Evolutionary conservation across 805 yeast genomes (phyloP), one percentile per base, ranked within the genome.

Genomic region (Jamesozyma rosinii): DNA sequence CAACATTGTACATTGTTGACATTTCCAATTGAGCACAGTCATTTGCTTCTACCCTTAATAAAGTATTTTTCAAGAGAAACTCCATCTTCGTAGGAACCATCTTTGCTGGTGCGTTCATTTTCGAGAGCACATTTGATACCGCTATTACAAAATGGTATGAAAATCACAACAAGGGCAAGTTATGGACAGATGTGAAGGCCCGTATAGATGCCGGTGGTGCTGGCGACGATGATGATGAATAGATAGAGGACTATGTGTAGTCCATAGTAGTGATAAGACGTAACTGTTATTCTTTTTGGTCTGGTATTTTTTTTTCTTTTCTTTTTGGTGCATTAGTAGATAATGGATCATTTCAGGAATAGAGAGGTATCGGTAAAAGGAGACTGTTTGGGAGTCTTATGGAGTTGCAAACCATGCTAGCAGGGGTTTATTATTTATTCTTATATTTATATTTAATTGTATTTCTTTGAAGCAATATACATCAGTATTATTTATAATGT

Each of bases 31-130:
- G 19, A 9, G 17, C 21, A 13, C 18, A 44, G 69, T 55, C 70
- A 46, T 55, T 65, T 53, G 61, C 82, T 36, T 63, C 76, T 37
- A 24, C 29, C 6, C 58, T 79, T 48, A 79, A 76, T 76, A 81
- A 79, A 75, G 66, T 72, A 31, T 56, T 83, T 44, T 81, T 85
- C 76, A 86, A 86, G 77, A 85, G 96, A 76, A 89, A 90, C 79
- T 77, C 97, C 38, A 72, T 83, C 49, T 86, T 75, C 68, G 95
- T 89, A 49, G 85, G 86, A 52, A 72, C 92, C 49, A 72, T 89
- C 48, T 82, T 89, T 55, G 82, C 79, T 40, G 79, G 84, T 57
- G 88, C 97, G 38, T 89, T 89, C 61, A 78, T 79, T 49, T 87
- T 88, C 76, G 90, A 86, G 71, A 81, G 79, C 41, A 72, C 73